These are phyloP conservation scores for Haberlea rhodopensis DNA, from an alignment of 257 asterid genomes.

Conservation along the genomic window DNA sequence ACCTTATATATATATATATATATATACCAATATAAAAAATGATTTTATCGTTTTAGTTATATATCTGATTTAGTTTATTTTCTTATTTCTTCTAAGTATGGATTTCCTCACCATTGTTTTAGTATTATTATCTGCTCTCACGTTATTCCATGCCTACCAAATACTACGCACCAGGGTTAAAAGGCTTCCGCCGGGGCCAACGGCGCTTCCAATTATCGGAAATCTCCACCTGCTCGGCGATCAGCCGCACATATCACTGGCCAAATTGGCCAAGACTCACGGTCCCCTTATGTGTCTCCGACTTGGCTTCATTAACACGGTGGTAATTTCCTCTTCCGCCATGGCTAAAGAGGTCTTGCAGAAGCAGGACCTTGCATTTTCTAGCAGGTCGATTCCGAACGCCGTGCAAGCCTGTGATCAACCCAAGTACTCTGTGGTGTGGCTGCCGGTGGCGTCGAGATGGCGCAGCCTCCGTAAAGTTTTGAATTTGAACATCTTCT, in stretches of 20 bases:
- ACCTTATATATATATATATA: too few species aligned
- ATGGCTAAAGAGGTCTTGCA: slow-evolving; percentile 63
- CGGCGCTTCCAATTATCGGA: slow-evolving; percentile 69
- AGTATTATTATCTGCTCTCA: slow-evolving; percentile 13
- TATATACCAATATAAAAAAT: too few species aligned
- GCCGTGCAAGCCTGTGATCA: slow-evolving; percentile 65
- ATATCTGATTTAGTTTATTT: too few species aligned
- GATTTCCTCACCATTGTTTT: slow-evolving; percentile 37
- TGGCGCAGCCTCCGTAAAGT: slow-evolving; percentile 70
- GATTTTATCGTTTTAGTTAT: too few species aligned
- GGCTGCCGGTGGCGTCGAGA: slow-evolving; percentile 57
- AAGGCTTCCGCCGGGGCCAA: slow-evolving; percentile 69
- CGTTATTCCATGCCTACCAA: slow-evolving; percentile 32
- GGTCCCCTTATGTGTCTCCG: slow-evolving; percentile 73
- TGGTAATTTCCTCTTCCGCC: slow-evolving; percentile 58
- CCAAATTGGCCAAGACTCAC: slow-evolving; percentile 47
- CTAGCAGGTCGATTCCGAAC: slow-evolving; percentile 47
- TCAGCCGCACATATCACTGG: slow-evolving; percentile 62
- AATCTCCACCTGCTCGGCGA: slow-evolving; percentile 69
- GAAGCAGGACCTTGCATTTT: slow-evolving; percentile 61
- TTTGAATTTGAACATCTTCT: slow-evolving; percentile 55
- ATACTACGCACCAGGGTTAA: slow-evolving; percentile 27
- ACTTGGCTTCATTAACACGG: slow-evolving; percentile 51
- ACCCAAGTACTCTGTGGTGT: slow-evolving; percentile 53
- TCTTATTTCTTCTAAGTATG: too few species aligned